phyloP scores from a whole-genome alignment of 441 rosid species.

The Pelargonium fulgidum region DNA sequence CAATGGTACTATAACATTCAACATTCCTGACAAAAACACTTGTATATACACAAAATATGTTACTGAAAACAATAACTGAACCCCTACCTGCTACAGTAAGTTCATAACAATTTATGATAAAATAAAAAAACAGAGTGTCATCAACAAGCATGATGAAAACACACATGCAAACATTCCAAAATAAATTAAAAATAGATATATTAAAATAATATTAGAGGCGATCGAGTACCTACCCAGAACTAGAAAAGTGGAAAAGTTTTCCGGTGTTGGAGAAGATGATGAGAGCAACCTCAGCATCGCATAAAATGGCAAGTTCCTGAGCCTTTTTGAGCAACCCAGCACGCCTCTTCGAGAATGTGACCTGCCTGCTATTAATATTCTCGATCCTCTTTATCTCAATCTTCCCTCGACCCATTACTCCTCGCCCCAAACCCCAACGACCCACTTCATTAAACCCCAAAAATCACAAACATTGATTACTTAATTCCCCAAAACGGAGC shows the following conservation, averaged over 20 bases:
- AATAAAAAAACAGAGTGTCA: background rate
- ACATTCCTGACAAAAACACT: no score
- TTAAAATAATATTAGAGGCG: background rate
- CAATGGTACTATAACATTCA: no score
- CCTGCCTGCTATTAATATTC: slow-evolving; percentile 90
- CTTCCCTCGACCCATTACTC: slow-evolving; percentile 81
- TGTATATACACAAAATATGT: no score
- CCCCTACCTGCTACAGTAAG: no score
- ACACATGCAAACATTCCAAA: slow-evolving; percentile 20
- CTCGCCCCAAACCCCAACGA: slow-evolving; percentile 14
- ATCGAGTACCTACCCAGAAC: slow-evolving; percentile 47
- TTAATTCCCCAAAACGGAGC: no score
- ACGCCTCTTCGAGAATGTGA: slow-evolving; percentile 93
- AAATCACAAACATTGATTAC: no score
- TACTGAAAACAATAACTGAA: no score
- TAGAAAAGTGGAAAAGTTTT: slow-evolving; percentile 81
- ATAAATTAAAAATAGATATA: background rate
- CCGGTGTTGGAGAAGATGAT: slow-evolving; percentile 90
- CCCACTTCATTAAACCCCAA: slow-evolving; percentile 10
- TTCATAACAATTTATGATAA: no score
- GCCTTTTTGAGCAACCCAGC: slow-evolving; percentile 88
- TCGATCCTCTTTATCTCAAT: slow-evolving; percentile 93
- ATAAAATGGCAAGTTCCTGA: slow-evolving; percentile 81
- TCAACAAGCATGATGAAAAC: slow-evolving; percentile 1
- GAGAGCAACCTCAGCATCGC: slow-evolving; percentile 93